phyloP scores from a whole-genome alignment of 2,329 filamentous ascomycete species.

The Myrmaecium sp. region DNA sequence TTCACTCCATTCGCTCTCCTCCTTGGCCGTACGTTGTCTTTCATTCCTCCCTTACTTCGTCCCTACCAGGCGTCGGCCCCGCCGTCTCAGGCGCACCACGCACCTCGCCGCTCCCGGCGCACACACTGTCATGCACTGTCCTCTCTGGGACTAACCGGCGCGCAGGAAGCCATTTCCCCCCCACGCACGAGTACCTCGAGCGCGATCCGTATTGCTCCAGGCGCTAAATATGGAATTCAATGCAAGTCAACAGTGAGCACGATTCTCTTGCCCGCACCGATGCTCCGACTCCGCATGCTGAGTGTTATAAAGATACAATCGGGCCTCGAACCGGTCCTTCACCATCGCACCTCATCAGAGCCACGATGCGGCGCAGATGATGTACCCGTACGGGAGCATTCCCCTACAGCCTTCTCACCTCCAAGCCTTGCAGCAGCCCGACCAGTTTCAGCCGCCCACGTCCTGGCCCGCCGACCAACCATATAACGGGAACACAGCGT shows the following conservation, averaged over 20 bases:
- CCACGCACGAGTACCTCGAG: no score
- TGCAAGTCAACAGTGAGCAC: conserved; percentile 22
- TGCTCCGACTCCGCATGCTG: background rate
- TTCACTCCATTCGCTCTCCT: no score
- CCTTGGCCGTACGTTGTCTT: no score
- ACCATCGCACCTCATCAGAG: conserved; percentile 14
- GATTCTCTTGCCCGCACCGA: background rate
- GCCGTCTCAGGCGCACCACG: no score
- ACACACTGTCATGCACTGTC: no score
- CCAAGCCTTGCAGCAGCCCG: conserved; percentile 1
- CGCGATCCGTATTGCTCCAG: no score
- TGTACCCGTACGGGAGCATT: conserved; percentile 18
- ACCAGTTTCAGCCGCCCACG: conserved; percentile 8
- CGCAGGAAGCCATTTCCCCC: no score
- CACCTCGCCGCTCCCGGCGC: no score
- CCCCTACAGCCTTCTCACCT: conserved; percentile 10
- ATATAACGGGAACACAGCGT: no score
- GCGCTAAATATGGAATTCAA: conserved; percentile 25
- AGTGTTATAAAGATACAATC: conserved; percentile 16
- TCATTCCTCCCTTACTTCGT: no score
- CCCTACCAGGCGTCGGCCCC: no score
- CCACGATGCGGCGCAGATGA: conserved; percentile 15
- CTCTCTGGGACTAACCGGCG: no score
- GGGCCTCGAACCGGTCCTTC: conserved; percentile 19
- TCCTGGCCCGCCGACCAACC: conserved; percentile 7